Percentiles rank a stretch among this genome's conserved stretches.
phyloP scores from a whole-genome alignment of 129 eudicot species.

The Flaveria sonorensis region DNA sequence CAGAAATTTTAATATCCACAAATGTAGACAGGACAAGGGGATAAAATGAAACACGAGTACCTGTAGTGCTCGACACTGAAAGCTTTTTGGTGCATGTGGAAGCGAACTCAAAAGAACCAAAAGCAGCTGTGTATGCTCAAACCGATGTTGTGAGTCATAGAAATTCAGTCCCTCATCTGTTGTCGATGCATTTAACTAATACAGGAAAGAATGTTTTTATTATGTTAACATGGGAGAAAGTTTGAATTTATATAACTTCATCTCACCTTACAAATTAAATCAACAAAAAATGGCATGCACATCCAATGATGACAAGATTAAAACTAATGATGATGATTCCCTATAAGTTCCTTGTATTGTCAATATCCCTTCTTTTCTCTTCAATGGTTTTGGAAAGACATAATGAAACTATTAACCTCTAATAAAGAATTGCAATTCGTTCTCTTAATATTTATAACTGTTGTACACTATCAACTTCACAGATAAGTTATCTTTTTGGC shows the following conservation, averaged over 20 bases:
- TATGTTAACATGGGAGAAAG: constrained; percentile 6
- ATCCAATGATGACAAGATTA: not conserved
- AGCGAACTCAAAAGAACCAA: constrained; percentile 86
- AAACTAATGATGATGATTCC: constrained; percentile 3
- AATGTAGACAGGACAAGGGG: not conserved
- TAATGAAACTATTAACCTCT: not conserved
- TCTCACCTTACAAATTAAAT: constrained; percentile 10
- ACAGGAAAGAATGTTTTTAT: constrained; percentile 10
- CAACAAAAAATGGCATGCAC: constrained; percentile 8
- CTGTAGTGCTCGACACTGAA: constrained; percentile 94
- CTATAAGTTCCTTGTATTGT: not conserved
- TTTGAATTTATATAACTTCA: not conserved
- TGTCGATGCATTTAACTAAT: constrained; percentile 81
- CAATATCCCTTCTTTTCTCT: constrained; percentile 25
- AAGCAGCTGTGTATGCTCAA: constrained; percentile 85
- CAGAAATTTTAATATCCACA: constrained; percentile 9
- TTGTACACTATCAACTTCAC: constrained; percentile 11
- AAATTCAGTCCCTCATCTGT: constrained; percentile 91
- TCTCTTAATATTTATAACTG: constrained; percentile 12
- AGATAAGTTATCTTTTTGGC: constrained; percentile 8
- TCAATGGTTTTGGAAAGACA: constrained; percentile 5
- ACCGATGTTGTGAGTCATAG: constrained; percentile 89
- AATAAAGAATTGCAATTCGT: not conserved
- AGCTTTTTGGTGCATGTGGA: constrained; percentile 77
- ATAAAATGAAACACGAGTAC: constrained; percentile 41